Conservation (phyloP, 805 yeast genomes). For the Priceomyces medius region DNA sequence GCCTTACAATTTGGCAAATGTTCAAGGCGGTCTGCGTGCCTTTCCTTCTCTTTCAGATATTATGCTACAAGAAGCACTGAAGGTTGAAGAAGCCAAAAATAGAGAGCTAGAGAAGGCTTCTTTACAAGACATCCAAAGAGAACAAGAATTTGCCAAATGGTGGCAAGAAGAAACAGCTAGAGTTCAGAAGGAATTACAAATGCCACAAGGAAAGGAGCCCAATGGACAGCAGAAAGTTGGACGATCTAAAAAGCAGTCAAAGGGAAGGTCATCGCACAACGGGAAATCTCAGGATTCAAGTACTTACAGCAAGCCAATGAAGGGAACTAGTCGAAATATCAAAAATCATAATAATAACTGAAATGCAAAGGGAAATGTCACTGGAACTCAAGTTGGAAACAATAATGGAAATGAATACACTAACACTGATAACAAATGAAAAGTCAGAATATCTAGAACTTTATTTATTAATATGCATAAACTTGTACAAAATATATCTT, state of each 20-base stretch:
- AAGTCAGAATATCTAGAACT: background rate
- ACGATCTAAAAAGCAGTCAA: background rate
- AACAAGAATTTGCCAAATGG: conserved; percentile 84
- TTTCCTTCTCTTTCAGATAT: conserved; percentile 29
- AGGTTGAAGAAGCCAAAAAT: conserved; percentile 27
- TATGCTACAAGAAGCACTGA: conserved; percentile 47
- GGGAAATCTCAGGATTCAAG: background rate
- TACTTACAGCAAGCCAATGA: background rate
- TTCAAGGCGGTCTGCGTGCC: background rate
- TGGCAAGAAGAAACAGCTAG: conserved; percentile 77
- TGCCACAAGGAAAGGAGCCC: background rate
- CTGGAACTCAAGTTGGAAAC: no score
- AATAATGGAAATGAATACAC: no score
- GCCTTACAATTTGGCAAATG: background rate
- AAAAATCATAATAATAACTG: background rate
- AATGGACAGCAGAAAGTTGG: background rate
- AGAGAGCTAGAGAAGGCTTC: conserved; percentile 38
- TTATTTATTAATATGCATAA: background rate
- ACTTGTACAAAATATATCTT: background rate
- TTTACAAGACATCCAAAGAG: conserved; percentile 71
- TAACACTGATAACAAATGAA: no score
- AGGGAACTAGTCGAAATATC: background rate
- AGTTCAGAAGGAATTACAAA: conserved; percentile 47
- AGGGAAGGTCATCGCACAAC: background rate
- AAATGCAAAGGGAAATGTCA: conserved; percentile 5